phyloP scores from a whole-genome alignment of 1,284 basidiomycete genomes.

The Trichosporon ovoides region DNA sequence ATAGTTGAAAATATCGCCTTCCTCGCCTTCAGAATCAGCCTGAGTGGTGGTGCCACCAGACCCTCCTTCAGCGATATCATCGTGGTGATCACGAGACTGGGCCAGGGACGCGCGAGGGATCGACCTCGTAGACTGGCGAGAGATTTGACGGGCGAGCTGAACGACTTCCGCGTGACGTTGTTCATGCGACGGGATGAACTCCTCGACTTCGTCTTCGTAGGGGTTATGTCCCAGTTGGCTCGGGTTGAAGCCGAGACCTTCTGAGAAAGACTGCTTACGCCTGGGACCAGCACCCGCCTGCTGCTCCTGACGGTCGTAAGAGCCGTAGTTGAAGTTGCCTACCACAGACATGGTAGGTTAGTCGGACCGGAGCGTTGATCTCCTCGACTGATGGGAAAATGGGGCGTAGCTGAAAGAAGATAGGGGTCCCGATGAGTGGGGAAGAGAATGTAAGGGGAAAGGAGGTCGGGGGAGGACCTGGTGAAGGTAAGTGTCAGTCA shows the following conservation, averaged over 20 bases:
- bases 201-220: constrained; percentile 9
- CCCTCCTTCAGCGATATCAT: background rate
- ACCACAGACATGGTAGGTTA: constrained; percentile 19
- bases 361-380: background rate
- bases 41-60: constrained; percentile 1
- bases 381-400: background rate
- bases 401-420: background rate
- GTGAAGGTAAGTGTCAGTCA: background rate
- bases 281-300: background rate
- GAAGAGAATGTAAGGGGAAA: background rate
- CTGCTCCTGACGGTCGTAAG: constrained; percentile 9
- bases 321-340: constrained; percentile 14
- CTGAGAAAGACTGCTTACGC: background rate
- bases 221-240: too few species aligned
- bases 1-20: constrained; percentile 32
- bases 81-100: background rate
- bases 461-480: background rate
- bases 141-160: constrained; percentile 35
- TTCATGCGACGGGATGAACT: constrained; percentile 11
- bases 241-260: too few species aligned
- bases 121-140: constrained; percentile 23
- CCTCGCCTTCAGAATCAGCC: background rate
- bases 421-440: background rate
- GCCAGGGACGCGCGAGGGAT: background rate
- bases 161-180: constrained; percentile 22